A percentile compares a stretch with the other conserved stretches of the same genome.
Evolutionary conservation across 176 grass and related monocot species (phyloP).

Genomic region (Urochloa ruziziensis): DNA sequence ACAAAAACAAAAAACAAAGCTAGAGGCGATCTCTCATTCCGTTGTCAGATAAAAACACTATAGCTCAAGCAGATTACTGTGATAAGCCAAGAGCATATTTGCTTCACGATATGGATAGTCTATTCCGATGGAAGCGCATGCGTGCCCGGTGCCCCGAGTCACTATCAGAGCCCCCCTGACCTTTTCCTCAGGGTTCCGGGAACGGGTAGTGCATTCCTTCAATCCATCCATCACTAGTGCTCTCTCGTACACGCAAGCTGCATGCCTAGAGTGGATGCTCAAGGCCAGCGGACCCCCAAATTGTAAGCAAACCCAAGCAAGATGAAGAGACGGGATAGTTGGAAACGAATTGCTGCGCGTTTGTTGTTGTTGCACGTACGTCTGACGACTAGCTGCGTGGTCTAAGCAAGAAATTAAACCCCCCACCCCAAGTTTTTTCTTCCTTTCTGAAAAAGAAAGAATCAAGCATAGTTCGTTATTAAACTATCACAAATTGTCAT

Average conservation of each 20-base stretch:
- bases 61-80: not conserved
- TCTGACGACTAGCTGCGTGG: not conserved
- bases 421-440: not conserved
- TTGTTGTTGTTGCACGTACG: not conserved
- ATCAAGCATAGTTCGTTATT: too few relatives aligned
- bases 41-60: too few relatives aligned
- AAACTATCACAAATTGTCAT: too few relatives aligned
- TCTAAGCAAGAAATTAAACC: not conserved
- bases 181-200: constrained; percentile 2
- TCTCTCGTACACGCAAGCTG: constrained; percentile 47
- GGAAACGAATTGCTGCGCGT: not conserved
- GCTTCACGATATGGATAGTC: not conserved
- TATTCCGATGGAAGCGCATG: not conserved
- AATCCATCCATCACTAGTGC: constrained; percentile 25
- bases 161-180: not conserved
- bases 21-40: too few relatives aligned
- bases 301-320: not conserved
- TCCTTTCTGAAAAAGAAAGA: not conserved
- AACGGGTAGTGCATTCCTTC: constrained; percentile 27
- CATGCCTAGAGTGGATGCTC: not conserved
- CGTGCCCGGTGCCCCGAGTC: not conserved
- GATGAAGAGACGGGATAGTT: not conserved
- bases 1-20: too few relatives aligned
- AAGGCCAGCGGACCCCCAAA: not conserved
- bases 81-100: not conserved